Base-by-base conservation (phyloP, 2,329 filamentous ascomycete genomes). In the Penicillium hesseltinei region DNA sequence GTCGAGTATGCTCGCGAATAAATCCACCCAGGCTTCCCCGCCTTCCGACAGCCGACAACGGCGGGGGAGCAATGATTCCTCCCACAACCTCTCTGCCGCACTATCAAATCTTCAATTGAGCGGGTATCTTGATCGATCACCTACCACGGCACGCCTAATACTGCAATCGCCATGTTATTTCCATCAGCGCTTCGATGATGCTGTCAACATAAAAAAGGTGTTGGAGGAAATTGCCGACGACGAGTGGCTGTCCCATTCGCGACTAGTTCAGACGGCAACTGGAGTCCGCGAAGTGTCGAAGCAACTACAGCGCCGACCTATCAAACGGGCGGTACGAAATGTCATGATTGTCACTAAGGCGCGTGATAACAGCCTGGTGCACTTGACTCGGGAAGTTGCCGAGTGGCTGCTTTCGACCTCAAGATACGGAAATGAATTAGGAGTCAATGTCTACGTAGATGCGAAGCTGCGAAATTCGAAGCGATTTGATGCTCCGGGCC, bases 301-400 rank as follows among this genome's bases (percentile, higher is more conserved):
- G 75, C 94, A 97, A 77, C 82, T 99, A 57, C 93, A 96, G 77
- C 87, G 93, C 55, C 86, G 91, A 40, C 93, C 94, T 23, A 91
- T 97, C 75, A 94, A 90, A 77, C 88, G 92, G 64, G 92, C 92
- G 11, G 92, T 99, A 46, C 87, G 86, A 70, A 97, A 91, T 73
- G 85, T 99, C 69, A 97, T 99, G 94, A 96, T 99, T 69, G 91
- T 99, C 63, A 99, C 94, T 60, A 99, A 97, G 77, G 94, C 94
- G 23, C 87, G 94, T 62, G 94, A 99, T 77, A 97, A 99, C 71
- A 87, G 91, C 66, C 83, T 99, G 17, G 93, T 99, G 35, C 85
- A 89, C 65, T 81, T 97, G 65, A 99, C 94, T 2, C 85, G 90
- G 58, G 92, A 99, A 73, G 80, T 99, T 58, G 82, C 93, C 11